phyloP scores from a whole-genome alignment of 352 stramenopile species.

The Globisporangium canariense region DNA sequence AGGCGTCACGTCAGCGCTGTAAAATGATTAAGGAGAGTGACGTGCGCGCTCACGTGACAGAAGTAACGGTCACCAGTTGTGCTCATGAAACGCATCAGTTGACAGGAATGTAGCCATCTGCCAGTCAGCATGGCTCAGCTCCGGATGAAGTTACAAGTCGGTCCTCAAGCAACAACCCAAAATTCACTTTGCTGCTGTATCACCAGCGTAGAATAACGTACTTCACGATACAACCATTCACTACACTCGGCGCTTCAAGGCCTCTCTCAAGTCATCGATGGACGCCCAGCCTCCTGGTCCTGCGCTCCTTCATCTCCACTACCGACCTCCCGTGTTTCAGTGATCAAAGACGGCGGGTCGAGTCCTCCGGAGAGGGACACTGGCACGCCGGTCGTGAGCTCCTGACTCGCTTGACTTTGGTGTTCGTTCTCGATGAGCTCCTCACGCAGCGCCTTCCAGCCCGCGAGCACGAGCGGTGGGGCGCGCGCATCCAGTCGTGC shows the following conservation, averaged over 20 bases:
- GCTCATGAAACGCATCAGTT: background rate
- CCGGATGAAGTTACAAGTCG: too few species aligned
- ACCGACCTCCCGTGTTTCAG: background rate
- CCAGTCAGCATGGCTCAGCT: background rate
- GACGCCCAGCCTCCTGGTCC: background rate
- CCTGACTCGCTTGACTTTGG: background rate
- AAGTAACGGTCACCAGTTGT: too few species aligned
- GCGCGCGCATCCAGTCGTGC: slow-evolving; percentile 12
- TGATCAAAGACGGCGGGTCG: background rate
- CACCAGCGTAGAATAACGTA: too few species aligned
- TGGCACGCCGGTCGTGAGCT: background rate
- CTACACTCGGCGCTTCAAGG: too few species aligned
- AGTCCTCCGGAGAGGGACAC: slow-evolving; percentile 4
- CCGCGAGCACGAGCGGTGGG: slow-evolving; percentile 13
- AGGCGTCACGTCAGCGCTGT: too few species aligned
- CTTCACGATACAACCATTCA: too few species aligned
- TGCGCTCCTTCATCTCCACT: background rate
- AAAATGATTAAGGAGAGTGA: too few species aligned
- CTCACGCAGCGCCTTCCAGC: slow-evolving; percentile 24
- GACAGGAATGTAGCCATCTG: slow-evolving; percentile 6
- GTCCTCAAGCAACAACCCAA: too few species aligned
- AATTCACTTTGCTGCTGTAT: too few species aligned
- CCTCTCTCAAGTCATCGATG: too few species aligned
- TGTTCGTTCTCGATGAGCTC: slow-evolving; percentile 25
- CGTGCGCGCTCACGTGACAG: too few species aligned